phyloP scores from a whole-genome alignment of 805 yeast species.

The Candida sakaeoensis region DNA sequence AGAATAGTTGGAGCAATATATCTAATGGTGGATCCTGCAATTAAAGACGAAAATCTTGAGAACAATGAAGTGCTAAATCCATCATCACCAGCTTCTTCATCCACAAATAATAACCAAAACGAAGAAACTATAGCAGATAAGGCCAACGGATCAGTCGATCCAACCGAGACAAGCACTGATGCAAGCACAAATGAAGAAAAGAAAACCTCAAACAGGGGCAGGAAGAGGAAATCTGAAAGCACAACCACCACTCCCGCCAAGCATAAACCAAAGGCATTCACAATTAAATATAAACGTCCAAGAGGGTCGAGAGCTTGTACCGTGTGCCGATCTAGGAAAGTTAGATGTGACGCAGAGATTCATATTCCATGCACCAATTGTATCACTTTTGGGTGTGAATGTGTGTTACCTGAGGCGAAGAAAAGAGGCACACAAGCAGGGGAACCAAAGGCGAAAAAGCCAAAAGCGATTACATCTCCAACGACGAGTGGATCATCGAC shows the following conservation, averaged over 20 bases:
- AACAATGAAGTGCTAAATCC: too few species aligned
- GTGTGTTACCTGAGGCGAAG: slow-evolving; percentile 61
- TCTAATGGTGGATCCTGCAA: too few species aligned
- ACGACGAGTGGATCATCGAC: neutral
- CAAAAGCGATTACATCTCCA: neutral
- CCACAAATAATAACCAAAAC: too few species aligned
- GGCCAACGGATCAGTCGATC: too few species aligned
- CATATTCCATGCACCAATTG: slow-evolving; percentile 55
- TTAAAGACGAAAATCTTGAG: too few species aligned
- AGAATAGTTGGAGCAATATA: too few species aligned
- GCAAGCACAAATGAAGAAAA: neutral
- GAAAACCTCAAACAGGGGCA: neutral
- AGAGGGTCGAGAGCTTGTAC: slow-evolving; percentile 71
- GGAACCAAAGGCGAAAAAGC: slow-evolving; percentile 8
- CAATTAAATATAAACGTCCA: slow-evolving; percentile 48
- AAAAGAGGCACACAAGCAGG: slow-evolving; percentile 31
- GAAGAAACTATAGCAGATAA: too few species aligned
- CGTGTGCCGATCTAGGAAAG: slow-evolving; percentile 75
- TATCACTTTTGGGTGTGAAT: slow-evolving; percentile 67
- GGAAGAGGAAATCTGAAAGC: neutral
- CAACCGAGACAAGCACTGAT: too few species aligned
- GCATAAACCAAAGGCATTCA: slow-evolving; percentile 41
- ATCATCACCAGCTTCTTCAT: too few species aligned
- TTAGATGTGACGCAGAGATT: slow-evolving; percentile 70
- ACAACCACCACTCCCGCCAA: neutral